Evolutionary conservation across 192 early-diverging fungal genomes (phyloP).

Genomic region (Backusella sp.): DNA sequence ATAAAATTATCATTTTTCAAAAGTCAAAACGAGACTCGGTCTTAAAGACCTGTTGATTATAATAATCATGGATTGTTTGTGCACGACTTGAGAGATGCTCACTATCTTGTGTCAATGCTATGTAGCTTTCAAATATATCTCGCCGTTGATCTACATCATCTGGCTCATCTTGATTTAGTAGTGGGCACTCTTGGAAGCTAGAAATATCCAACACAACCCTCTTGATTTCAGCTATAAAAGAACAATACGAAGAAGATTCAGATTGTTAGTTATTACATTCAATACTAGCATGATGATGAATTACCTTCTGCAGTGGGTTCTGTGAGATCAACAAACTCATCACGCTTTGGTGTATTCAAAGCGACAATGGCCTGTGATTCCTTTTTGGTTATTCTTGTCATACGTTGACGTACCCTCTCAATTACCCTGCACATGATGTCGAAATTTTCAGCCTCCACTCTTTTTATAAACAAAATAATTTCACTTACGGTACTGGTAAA

Average conservation of each 20-base stretch:
- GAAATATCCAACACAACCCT: not conserved
- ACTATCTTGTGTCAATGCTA: not conserved
- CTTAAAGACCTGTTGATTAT: not conserved
- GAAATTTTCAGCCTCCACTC: not conserved
- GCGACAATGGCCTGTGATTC: not conserved
- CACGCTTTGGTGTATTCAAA: not conserved
- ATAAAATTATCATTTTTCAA: conserved; percentile 10
- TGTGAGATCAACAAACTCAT: not conserved
- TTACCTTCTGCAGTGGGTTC: not conserved
- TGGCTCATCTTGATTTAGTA: not conserved
- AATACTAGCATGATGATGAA: not conserved
- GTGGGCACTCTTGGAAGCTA: not conserved
- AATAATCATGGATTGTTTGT: not conserved
- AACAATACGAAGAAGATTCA: too few relatives aligned
- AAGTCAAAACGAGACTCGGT: not conserved
- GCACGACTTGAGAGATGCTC: not conserved
- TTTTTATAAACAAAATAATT: not conserved
- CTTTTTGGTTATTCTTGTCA: not conserved
- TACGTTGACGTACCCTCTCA: conserved; percentile 1
- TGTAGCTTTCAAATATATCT: not conserved
- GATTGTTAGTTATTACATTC: too few relatives aligned
- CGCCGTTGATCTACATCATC: not conserved
- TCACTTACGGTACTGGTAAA: not conserved
- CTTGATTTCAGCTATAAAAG: not conserved
- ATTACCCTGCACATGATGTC: not conserved